Conservation (phyloP, 148 eudicot genomes). For the Rhododendron henanense region DNA sequence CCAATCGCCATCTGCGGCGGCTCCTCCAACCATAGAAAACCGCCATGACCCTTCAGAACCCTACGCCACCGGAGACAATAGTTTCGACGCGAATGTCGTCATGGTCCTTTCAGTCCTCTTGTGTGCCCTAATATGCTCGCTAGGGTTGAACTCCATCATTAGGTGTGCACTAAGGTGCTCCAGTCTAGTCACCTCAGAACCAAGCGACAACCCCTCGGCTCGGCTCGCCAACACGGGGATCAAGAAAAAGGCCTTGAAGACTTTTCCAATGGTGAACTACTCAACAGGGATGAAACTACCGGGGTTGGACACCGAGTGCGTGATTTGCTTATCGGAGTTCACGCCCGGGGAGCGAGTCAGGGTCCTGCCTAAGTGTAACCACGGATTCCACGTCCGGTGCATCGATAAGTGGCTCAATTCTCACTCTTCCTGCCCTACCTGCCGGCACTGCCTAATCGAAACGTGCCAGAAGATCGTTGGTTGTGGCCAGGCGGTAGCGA, state of each 20-base stretch:
- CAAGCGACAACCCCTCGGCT: slow-evolving; percentile 20
- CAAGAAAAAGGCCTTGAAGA: slow-evolving; percentile 61
- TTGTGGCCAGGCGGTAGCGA: slow-evolving; percentile 11
- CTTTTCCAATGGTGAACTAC: slow-evolving; percentile 52
- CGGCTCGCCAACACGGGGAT: slow-evolving; percentile 62
- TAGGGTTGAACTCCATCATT: slow-evolving; percentile 66
- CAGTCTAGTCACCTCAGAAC: slow-evolving; percentile 29
- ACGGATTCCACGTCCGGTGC: slow-evolving; percentile 76
- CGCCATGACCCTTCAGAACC: slow-evolving; percentile 28
- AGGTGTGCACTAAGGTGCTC: slow-evolving; percentile 79
- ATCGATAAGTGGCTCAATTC: slow-evolving; percentile 75
- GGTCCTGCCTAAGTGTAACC: slow-evolving; percentile 74
- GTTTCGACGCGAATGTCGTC: slow-evolving; percentile 73
- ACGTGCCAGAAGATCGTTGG: slow-evolving; percentile 62
- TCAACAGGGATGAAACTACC: slow-evolving; percentile 42
- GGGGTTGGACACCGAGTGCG: slow-evolving; percentile 58
- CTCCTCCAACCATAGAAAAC: slow-evolving; percentile 22
- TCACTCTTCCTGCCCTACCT: slow-evolving; percentile 85
- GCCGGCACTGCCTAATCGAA: slow-evolving; percentile 63
- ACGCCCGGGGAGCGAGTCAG: slow-evolving; percentile 38
- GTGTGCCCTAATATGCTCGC: slow-evolving; percentile 81
- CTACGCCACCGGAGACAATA: slow-evolving; percentile 25
- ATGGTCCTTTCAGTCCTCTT: slow-evolving; percentile 82
- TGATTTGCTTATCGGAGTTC: slow-evolving; percentile 67
- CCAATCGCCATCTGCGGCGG: slow-evolving; percentile 19